Percentiles rank a stretch among this genome's conserved stretches.
Evolutionary conservation across 2,329 filamentous ascomycete species (phyloP).

Genomic region (Colletotrichum siamense): DNA sequence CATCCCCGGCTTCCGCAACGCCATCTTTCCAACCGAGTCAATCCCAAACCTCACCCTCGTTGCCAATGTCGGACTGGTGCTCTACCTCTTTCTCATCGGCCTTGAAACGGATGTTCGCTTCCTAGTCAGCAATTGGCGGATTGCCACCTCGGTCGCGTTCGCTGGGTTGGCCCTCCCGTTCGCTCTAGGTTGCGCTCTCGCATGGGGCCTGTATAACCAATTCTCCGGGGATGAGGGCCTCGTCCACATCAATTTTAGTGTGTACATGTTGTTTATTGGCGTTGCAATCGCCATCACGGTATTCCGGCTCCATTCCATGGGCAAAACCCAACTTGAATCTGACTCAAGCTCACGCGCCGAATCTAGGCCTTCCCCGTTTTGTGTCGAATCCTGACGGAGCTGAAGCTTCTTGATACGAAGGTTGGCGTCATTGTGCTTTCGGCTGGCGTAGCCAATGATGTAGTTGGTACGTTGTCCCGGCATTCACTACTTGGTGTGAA

Average conservation of each 20-base stretch:
- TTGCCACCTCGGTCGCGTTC: constrained; percentile 78
- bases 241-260: constrained; percentile 52
- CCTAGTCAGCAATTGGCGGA: constrained; percentile 79
- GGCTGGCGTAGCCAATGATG: constrained; percentile 92
- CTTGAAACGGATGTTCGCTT: constrained; percentile 85
- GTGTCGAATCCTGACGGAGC: constrained; percentile 89
- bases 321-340: neutral
- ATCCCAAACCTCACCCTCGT: constrained; percentile 79
- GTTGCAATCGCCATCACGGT: constrained; percentile 89
- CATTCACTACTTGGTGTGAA: constrained; percentile 58
- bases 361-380: constrained; percentile 78
- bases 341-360: neutral
- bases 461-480: constrained; percentile 60
- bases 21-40: constrained; percentile 79
- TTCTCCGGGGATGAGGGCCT: constrained; percentile 58
- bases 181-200: constrained; percentile 79
- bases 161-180: constrained; percentile 86
- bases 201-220: constrained; percentile 79
- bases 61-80: constrained; percentile 81
- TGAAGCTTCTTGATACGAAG: constrained; percentile 82
- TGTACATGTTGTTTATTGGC: constrained; percentile 79
- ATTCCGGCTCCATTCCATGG: neutral
- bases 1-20: constrained; percentile 76
- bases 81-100: constrained; percentile 88
- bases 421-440: constrained; percentile 90